Base-by-base conservation (phyloP, 1,284 basidiomycete species). In the Leccinum pseudoinsigne region DNA sequence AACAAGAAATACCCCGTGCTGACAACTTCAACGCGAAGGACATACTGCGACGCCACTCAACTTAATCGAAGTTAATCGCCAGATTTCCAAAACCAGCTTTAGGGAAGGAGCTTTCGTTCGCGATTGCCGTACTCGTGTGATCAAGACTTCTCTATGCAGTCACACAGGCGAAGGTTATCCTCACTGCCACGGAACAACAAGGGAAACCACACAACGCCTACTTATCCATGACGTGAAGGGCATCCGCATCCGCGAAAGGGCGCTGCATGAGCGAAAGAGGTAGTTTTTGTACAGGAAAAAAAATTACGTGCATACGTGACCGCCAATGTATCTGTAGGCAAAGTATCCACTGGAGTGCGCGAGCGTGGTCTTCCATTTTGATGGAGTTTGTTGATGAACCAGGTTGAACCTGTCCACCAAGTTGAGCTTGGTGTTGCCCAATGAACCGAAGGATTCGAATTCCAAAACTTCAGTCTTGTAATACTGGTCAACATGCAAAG, bases 191-290 rank as follows among this genome's bases (percentile, higher is more conserved):
- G 8, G 26, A 50, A 62, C 68, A 51, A 61, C 47, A 56, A 65
- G 38, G 72, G 69, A 64, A 72, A 59, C 10, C n/a, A 21, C n/a
- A 47, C 51, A 12, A 60, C 71, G 69, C 69, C 72, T 47, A 71
- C 69, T 71, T 74, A 72, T 71, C 65, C 59, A 34, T 71, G 57
- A 58, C 71, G 71, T 74, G 60, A 73, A 58, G 31, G 4, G 2
- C 16, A 5, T 36, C 53, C 45, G 18, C 45, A 50, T 45, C 53
- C 57, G 58, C 31, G 21, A 40, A 28, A 42, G 31, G 59, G 36
- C 54, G 53, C 11, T 18, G 31, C 54, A 45, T n/a, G 28, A 55
- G 50, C 36, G 6, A 58, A 69, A 57, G 56, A 47, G 60, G 55
- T 21, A 14, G 2, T 4, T 11, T 36, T 21, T 26, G 7, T n/a